Evolutionary conservation across 306 rosid species (phyloP), one percentile per base, ranked within the genome.

Genomic region (Vicia sativa): DNA sequence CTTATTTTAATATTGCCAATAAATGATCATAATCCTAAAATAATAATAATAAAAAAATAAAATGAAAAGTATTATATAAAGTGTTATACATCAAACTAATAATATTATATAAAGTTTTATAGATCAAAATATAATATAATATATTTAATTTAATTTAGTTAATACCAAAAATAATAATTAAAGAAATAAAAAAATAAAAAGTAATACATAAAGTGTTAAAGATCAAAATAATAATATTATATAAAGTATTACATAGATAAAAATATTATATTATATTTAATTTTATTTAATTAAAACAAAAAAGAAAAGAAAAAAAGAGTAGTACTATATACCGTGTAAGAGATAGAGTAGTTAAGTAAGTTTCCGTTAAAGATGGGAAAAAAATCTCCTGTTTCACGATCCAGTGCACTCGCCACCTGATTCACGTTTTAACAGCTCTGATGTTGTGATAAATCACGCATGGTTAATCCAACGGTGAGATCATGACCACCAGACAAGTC

Each of bases 291-390:
- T 7, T 6, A 31, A 8, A 7, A 46, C 21, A 3, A 2, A 46
- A 46, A 46, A 15, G 6, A 2, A 45, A 15, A 43, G 5, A 44
- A 44, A 4, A 44, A 34, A 34, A 0, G 38, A 34, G 38, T 4
- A 44, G 50, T 44, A 44, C 50, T n/a, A 44, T n/a, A 44, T 44
- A 44, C 50, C 4, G 2, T 44, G 50, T n/a, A 44, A 14, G 46
- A 42, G 48, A 43, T 43, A 12, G 11, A 28, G 23, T 15, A 8
- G 43, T 31, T 56, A 18, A 54, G 45, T 34, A 65, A 78, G 75
- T 72, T 78, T 81, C 70, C 72, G 74, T 65, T 73, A 62, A 73
- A 9, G 10, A 69, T 14, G 7, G 48, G 41, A 29, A 5, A 23
- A 42, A 11, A 1, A 71, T 65, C 67, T 23, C n/a, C 10, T 65